Percentiles rank a stretch among this genome's conserved stretches.
These are phyloP conservation scores for Ascochyta fabae DNA, from an alignment of 2,329 filamentous ascomycete genomes.

Conservation along the genomic window DNA sequence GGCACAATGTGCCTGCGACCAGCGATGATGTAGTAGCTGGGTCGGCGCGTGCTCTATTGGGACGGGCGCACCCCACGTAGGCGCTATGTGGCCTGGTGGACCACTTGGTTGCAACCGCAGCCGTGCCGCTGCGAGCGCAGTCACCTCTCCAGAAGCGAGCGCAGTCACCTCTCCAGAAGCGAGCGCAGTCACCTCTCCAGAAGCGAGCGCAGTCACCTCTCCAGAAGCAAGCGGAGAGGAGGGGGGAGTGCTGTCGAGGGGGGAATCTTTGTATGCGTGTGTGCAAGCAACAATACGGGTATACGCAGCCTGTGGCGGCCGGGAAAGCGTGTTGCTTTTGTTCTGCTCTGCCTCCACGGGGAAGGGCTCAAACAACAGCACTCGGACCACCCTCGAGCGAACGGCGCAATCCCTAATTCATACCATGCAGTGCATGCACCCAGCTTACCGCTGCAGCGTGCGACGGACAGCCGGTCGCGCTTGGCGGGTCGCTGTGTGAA, in stretches of 20 bases:
- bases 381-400: constrained; percentile 26
- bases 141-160: background rate
- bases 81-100: constrained; percentile 20
- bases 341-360: constrained; percentile 25
- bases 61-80: constrained; percentile 37
- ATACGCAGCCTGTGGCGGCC: constrained; percentile 1
- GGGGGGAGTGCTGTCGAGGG: background rate
- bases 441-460: constrained; percentile 30
- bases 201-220: background rate
- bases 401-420: constrained; percentile 30
- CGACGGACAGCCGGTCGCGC: constrained; percentile 33
- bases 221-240: background rate
- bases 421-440: background rate
- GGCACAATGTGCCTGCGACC: constrained; percentile 41
- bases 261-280: no score
- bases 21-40: constrained; percentile 43
- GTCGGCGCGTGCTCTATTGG: constrained; percentile 38
- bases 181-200: background rate
- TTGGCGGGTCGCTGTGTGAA: constrained; percentile 23
- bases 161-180: background rate
- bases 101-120: constrained; percentile 28
- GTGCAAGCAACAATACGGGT: background rate
- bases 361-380: constrained; percentile 17
- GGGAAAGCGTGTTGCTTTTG: constrained; percentile 12
- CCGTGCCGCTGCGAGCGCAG: constrained; percentile 18